These are phyloP conservation scores for Arthromyces matolae DNA, from an alignment of 768 basidiomycete genomes.

Conservation along the genomic window DNA sequence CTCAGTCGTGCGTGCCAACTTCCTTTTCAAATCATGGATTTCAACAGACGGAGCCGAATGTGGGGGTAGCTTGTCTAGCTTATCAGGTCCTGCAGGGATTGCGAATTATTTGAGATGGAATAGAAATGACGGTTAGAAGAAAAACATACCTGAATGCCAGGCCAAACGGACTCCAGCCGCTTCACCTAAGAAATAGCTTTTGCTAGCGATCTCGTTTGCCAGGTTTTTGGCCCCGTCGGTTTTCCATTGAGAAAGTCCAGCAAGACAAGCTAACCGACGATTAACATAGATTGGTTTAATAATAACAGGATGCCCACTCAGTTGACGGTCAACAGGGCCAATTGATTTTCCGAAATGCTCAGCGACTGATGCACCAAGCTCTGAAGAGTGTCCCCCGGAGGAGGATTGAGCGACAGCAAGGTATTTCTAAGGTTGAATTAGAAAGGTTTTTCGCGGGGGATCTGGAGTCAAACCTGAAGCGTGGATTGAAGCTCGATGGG, in stretches of 20 bases:
- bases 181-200: conserved; percentile 88
- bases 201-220: conserved; percentile 82
- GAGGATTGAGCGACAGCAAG: conserved; percentile 70
- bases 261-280: conserved; percentile 44
- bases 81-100: conserved; percentile 42
- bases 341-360: conserved; percentile 81
- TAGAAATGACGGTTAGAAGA: neutral
- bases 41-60: conserved; percentile 56
- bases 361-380: conserved; percentile 89
- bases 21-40: conserved; percentile 60
- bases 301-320: conserved; percentile 46
- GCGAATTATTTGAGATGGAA: no score
- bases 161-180: conserved; percentile 76
- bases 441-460: conserved; percentile 2
- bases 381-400: conserved; percentile 70
- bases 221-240: conserved; percentile 81
- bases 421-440: conserved; percentile 63
- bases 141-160: conserved; percentile 51
- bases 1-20: conserved; percentile 61
- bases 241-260: conserved; percentile 56
- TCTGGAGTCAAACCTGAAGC: conserved; percentile 58
- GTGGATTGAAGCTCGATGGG: conserved; percentile 92
- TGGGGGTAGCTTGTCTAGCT: conserved; percentile 60
- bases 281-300: conserved; percentile 1
- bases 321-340: conserved; percentile 70